Base-by-base conservation (phyloP, 192 early-diverging fungal genomes). In the Linnemannia exigua region DNA sequence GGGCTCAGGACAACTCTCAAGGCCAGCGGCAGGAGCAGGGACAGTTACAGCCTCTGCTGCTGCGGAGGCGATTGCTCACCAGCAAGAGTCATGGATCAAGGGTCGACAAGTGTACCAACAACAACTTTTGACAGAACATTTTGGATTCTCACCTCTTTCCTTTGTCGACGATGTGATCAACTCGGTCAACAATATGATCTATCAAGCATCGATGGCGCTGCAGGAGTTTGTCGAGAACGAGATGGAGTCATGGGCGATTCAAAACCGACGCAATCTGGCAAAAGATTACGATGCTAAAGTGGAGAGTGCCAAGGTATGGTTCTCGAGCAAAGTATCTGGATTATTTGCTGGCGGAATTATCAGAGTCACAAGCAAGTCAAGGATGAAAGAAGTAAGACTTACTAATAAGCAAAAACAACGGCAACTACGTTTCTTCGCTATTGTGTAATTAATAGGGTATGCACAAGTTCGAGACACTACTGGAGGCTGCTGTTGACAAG, bases 131-230 rank as follows among this genome's bases (percentile, higher is more conserved):
- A 94, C 92, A 44, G 95, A 97, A 87, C 95, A 96, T 80, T 93
- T 97, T 88, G 95, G 95, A 31, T 97, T 96, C 78, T 86, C 92
- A 19, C 95, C 96, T 2, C 84, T 95, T n/a, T 90, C 93, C 15
- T 95, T 96, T 75, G 91, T 97, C 54, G 95, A 97, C 90, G 95
- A 96, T 69, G 90, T 95, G 36, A 92, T 96, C 87, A 94, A 96
- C 77, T 89, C 93, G 5, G 92, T 95, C 63, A 96, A 96, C 84
- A 92, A 93, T 52, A 87, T 94, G 52, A 87, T 96, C 17, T 95
- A 96, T 73, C 89, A 93, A 41, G 94, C 94, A 1, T 93, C 95
- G 1, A 90, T 91, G 67, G 92, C 91, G 22, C 89, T 96, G 47
- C 91, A 94, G 84, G 89, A 91, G 61, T 95, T 92, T 89, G 88